Evolutionary conservation across 306 rosid genomes (phyloP), one percentile per base, ranked within the genome.

Genomic region (Morella rubra): DNA sequence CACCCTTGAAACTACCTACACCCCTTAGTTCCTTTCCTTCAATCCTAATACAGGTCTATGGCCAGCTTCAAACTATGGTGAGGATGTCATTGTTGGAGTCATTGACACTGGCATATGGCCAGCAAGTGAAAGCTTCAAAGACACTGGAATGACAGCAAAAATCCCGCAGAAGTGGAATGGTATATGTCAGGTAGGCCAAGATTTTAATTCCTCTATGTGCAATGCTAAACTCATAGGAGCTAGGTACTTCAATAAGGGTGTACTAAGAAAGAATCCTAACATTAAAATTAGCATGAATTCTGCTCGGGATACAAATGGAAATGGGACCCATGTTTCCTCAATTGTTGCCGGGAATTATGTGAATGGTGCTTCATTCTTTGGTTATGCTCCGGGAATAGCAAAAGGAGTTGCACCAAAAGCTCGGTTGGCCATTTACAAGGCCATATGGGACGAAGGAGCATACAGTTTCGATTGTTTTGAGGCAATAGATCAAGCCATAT

Each of bases 401-500:
- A 85, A 70, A 80, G 89, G 89, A 0, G 75, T 85, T 27, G 89
- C 89, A 2, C 88, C 88, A 1, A 7, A 56, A 14, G 86, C 89
- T 2, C 76, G 78, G 69, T 37, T 85, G 5, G 80, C 84, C 6
- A 79, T 77, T 80, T 82, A 82, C 56, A 82, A 85, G 51, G 80
- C 77, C 1, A 24, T 73, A 6, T 85, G 88, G 88, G 80, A 73
- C 0, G 88, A 79, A 3, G 82, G 0, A 69, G 82, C n/a, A n/a
- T n/a, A n/a, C 4, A 16, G 6, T 1, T 11, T 15, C 79, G 97
- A 93, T 65, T 20, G 86, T 1, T 78, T 91, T 7, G 97, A 95
- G 7, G 97, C 96, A 9, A 85, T 93, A 9, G 97, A 93, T 59
- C 78, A n/a, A n/a, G n/a, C n/a, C n/a, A n/a, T n/a, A n/a, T n/a